Base-by-base conservation (phyloP, 176 grass and related monocot genomes). In the Avena atlantica region DNA sequence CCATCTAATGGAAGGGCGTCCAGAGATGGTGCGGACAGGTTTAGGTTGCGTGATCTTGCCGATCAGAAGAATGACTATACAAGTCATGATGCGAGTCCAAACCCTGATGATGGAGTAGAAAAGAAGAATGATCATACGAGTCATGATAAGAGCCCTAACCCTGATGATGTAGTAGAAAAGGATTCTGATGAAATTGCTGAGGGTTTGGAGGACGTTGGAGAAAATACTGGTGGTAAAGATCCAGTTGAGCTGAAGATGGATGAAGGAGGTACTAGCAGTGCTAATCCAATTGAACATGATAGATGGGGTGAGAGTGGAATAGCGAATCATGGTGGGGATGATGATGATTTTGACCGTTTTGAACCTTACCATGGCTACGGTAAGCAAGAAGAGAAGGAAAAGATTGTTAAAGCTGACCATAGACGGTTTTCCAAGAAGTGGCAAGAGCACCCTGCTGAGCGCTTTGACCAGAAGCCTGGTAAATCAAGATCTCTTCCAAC, bases 301-400 rank as follows among this genome's bases (percentile, higher is more conserved):
- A 79, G 84, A 89, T 94, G 92, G 89, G 44, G 19, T 55, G 87
- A 87, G 60, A 72, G 74, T 86, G 86, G 78, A 53, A 88, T 86
- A 74, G 86, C 20, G 23, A 88, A 74, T 78, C 70, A 42, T 52
- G 78, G 49, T 72, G 45, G 48, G 65, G 81, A 77, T 70, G 75
- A 58, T 51, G 74, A 81, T 84, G 86, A 86, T 58, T 89, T 87
- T 87, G 80, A 89, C 70, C 9, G 12, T 36, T 91, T 89, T 85
- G 89, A 94, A 86, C 92, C 92, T 81, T 91, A 94, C 19, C 89
- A 81, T 94, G 92, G 61, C 61, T 63, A 63, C 61, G 5, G 11
- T 15, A 86, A 80, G 61, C 87, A 83, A 72, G 81, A 94, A 29
- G 63, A 82, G 58, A 82, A 12, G 23, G 77, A 78, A 91, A 76